phyloP scores from a whole-genome alignment of 163 green algal species.

The Trebouxiophyceae sp. region DNA sequence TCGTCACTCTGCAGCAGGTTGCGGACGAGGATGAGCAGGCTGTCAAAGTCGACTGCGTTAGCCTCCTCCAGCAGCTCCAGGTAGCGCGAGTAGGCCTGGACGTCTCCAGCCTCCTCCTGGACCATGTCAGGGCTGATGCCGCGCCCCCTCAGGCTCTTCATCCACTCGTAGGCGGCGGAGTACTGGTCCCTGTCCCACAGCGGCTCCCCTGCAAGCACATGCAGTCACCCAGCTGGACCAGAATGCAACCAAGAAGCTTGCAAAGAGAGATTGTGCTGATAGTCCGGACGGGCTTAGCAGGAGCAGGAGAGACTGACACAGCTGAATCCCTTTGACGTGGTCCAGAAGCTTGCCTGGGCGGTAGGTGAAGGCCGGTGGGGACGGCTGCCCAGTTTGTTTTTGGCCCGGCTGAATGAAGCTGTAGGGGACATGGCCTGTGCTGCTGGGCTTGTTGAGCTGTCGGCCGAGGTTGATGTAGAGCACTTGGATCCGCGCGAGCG shows the following conservation, averaged over 20 bases:
- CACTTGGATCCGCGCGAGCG: neutral
- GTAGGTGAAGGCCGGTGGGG: no score
- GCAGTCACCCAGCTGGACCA: neutral
- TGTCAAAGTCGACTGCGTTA: neutral
- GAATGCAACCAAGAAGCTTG: neutral
- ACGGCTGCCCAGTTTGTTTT: no score
- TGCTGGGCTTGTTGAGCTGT: no score
- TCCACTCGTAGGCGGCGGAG: constrained; percentile 1
- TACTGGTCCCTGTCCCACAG: no score
- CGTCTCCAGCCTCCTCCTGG: neutral
- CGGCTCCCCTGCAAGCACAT: no score
- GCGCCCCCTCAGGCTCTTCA: neutral
- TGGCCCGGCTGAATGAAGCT: no score
- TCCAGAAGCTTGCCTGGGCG: no score
- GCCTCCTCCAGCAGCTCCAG: neutral
- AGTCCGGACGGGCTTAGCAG: no score
- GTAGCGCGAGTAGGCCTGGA: neutral
- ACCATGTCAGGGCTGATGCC: neutral
- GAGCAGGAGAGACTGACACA: no score
- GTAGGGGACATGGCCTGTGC: no score
- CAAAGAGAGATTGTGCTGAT: no score
- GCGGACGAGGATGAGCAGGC: neutral
- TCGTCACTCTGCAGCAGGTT: neutral
- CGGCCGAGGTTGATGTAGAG: neutral
- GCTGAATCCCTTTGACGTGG: no score